Evolutionary conservation across 108 stramenopile genomes (phyloP).

Genomic region (Craspedostauros australis): DNA sequence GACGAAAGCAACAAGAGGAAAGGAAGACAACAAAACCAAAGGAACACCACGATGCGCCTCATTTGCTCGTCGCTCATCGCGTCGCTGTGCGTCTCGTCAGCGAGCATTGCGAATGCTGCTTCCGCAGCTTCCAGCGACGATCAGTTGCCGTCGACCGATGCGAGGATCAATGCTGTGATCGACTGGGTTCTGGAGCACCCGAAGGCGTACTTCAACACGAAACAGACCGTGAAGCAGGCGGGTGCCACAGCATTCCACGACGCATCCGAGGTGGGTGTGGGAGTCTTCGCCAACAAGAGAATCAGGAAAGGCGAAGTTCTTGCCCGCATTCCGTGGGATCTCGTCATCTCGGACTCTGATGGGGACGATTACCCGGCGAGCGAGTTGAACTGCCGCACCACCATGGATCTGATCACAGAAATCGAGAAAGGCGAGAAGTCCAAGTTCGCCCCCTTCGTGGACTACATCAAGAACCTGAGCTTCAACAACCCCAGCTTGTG

Average conservation of each 20-base stretch:
- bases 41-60: too few species aligned
- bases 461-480: slow-evolving; percentile 36
- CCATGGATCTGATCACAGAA: slow-evolving; percentile 20
- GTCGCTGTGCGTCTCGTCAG: too few species aligned
- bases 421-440: slow-evolving; percentile 45
- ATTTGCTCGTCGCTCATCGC: too few species aligned
- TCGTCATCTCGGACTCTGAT: slow-evolving; percentile 10
- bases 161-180: too few species aligned
- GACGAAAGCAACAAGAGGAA: too few species aligned
- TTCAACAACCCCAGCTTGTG: slow-evolving; percentile 17
- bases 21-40: too few species aligned
- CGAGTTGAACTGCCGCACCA: slow-evolving; percentile 17
- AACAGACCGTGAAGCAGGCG: slow-evolving; percentile 2
- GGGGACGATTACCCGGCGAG: neutral
- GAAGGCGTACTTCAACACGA: neutral
- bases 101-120: too few species aligned
- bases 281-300: slow-evolving; percentile 34
- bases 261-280: neutral
- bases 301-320: slow-evolving; percentile 21
- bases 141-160: too few species aligned
- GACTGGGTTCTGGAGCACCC: slow-evolving; percentile 2
- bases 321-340: slow-evolving; percentile 29
- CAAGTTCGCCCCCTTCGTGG: slow-evolving; percentile 55
- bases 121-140: too few species aligned
- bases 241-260: neutral